phyloP scores from a whole-genome alignment of 164 flowering plant species.

The Berberis thunbergii region DNA sequence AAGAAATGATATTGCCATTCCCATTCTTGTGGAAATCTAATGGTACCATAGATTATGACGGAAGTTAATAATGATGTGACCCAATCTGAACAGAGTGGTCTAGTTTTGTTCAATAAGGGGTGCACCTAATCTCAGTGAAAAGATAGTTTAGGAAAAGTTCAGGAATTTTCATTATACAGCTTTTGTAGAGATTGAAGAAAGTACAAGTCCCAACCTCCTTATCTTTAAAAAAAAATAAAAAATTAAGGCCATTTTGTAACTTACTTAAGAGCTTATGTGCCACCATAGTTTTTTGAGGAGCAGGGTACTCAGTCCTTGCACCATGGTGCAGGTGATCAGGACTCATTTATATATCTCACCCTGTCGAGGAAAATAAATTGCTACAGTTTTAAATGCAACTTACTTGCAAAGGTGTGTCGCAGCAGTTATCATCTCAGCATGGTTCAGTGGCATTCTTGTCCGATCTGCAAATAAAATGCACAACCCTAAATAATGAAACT shows the following conservation, averaged over 20 bases:
- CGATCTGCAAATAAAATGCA: conserved; percentile 38
- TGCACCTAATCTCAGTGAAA: too few relatives aligned
- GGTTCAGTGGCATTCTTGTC: conserved; percentile 53
- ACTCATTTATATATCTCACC: background rate
- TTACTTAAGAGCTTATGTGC: background rate
- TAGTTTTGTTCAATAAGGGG: too few relatives aligned
- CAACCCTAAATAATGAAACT: background rate
- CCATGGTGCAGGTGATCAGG: background rate
- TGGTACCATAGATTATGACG: too few relatives aligned
- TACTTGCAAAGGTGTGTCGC: conserved; percentile 67
- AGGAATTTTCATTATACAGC: too few relatives aligned
- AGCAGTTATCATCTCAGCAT: conserved; percentile 62
- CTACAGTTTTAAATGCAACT: conserved; percentile 13
- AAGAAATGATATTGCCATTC: too few relatives aligned
- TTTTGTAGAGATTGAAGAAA: too few relatives aligned
- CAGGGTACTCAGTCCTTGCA: background rate
- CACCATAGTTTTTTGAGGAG: background rate
- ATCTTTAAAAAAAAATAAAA: background rate
- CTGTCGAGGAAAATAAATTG: background rate
- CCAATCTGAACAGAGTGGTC: too few relatives aligned
- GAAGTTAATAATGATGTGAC: too few relatives aligned
- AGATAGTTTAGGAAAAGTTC: too few relatives aligned
- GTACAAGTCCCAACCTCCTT: too few relatives aligned
- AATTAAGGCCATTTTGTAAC: background rate
- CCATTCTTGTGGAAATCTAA: too few relatives aligned